Conservation (phyloP, 2,329 filamentous ascomycete genomes). For the Zelopaecilomyces penicillatus region DNA sequence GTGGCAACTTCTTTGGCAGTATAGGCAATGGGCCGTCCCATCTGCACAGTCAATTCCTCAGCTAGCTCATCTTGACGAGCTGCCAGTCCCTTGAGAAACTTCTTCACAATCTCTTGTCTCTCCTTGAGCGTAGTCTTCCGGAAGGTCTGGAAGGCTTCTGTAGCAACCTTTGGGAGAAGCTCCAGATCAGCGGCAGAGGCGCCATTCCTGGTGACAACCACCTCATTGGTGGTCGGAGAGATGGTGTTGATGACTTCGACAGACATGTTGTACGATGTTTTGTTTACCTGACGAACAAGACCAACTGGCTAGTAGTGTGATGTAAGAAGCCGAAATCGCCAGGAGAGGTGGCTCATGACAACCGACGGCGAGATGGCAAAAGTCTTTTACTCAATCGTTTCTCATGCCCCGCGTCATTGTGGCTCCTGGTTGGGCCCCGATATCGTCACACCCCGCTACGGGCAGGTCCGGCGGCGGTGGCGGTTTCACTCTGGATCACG, state of each 20-base stretch:
- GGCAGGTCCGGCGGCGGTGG: no score
- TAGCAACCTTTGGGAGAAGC: constrained; percentile 61
- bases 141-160: constrained; percentile 68
- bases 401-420: no score
- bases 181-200: constrained; percentile 62
- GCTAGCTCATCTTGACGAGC: constrained; percentile 72
- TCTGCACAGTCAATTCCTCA: constrained; percentile 82
- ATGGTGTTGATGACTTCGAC: constrained; percentile 66
- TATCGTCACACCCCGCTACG: no score
- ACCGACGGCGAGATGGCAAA: no score
- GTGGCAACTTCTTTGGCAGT: constrained; percentile 77
- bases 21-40: constrained; percentile 88
- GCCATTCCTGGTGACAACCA: constrained; percentile 71
- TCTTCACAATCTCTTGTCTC: constrained; percentile 72
- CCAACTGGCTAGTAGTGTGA: no score
- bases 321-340: no score
- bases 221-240: constrained; percentile 81
- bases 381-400: no score
- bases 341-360: no score
- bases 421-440: no score
- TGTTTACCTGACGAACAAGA: no score
- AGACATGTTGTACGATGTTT: constrained; percentile 40
- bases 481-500: no score
- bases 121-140: constrained; percentile 65
- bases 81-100: constrained; percentile 63